Conservation (phyloP, 192 early-diverging fungal species). For the Umbelopsis sp. region DNA sequence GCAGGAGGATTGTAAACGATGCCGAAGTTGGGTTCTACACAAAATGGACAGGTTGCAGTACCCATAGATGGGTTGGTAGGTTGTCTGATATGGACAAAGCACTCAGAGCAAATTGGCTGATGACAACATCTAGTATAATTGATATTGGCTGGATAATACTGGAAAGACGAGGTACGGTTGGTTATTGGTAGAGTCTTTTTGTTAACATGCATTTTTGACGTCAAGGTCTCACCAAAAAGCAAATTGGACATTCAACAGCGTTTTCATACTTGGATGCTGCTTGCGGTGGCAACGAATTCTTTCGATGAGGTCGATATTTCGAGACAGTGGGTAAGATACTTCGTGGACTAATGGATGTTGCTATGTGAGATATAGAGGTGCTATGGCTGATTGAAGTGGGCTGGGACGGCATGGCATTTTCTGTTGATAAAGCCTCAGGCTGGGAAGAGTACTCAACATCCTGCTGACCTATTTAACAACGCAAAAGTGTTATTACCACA, state of each 20-base stretch:
- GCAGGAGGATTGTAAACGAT: conserved; percentile 23
- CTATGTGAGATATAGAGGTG: not conserved
- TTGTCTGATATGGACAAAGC: conserved; percentile 32
- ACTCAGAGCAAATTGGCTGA: conserved; percentile 34
- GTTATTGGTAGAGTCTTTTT: not conserved
- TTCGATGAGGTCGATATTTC: not conserved
- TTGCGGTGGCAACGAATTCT: not conserved
- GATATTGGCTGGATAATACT: conserved; percentile 31
- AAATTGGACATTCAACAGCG: conserved; percentile 32
- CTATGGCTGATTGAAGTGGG: not conserved
- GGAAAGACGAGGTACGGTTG: not conserved
- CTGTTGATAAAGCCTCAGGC: not conserved
- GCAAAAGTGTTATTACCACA: not conserved
- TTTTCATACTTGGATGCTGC: not conserved
- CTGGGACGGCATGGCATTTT: not conserved
- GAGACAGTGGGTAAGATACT: not conserved
- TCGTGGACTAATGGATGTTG: not conserved
- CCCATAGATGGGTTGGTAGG: not conserved
- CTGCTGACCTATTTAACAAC: not conserved
- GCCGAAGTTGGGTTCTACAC: conserved; percentile 30
- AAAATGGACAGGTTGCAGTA: conserved; percentile 29
- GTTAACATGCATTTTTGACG: not conserved
- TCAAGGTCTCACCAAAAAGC: conserved; percentile 23
- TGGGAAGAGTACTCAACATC: not conserved
- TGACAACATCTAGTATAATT: conserved; percentile 34